phyloP scores from a whole-genome alignment of 257 asterid species.

The Osmanthus fragrans region DNA sequence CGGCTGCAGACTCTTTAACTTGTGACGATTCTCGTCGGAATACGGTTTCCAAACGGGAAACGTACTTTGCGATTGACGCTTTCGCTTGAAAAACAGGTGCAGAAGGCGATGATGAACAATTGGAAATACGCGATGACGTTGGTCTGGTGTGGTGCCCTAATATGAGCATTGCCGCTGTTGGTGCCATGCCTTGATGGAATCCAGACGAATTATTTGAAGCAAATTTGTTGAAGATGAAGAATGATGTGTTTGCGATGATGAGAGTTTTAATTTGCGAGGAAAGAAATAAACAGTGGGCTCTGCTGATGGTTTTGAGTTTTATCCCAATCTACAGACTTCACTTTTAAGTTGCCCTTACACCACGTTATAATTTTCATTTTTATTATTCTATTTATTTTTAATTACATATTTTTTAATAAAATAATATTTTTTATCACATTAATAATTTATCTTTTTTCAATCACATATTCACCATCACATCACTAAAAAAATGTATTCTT shows the following conservation, averaged over 20 bases:
- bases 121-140: constrained; percentile 15
- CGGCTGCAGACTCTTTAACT: not conserved
- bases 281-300: constrained; percentile 30
- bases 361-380: too few species aligned
- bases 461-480: too few species aligned
- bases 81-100: not conserved
- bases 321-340: too few species aligned
- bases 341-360: too few species aligned
- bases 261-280: not conserved
- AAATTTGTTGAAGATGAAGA: not conserved
- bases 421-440: too few species aligned
- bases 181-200: constrained; percentile 37
- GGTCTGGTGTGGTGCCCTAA: constrained; percentile 33
- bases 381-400: too few species aligned
- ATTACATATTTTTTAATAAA: too few species aligned
- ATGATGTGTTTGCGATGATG: not conserved
- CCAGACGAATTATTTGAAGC: not conserved
- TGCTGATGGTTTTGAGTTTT: constrained; percentile 8
- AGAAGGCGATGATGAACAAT: constrained; percentile 23
- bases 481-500: too few species aligned
- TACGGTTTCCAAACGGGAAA: constrained; percentile 4
- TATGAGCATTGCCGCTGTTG: constrained; percentile 59
- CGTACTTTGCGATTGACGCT: constrained; percentile 18
- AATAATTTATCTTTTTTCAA: too few species aligned
- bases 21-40: constrained; percentile 2